Evolutionary conservation across 192 early-diverging fungal genomes (phyloP), one percentile per base, ranked within the genome.

Genomic region (Coemansia sp.): DNA sequence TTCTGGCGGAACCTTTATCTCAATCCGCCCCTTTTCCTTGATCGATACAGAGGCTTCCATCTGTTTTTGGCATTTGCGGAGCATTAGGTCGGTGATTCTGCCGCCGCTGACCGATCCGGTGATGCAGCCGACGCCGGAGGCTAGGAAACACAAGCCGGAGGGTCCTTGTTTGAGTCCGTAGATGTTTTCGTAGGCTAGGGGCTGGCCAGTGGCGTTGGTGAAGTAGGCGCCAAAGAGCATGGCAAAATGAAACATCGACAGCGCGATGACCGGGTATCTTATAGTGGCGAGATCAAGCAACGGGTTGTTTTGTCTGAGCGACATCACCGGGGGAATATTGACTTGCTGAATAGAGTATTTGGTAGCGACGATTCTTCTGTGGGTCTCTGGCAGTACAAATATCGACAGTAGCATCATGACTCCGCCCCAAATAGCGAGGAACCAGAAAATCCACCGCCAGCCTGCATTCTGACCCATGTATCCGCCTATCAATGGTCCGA

Each of bases 321-420:
- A 43, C 9, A 76, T 53, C 2, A 6, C 51, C 28, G 53, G 66
- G 54, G 85, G 79, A 9, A 80, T 73, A 32, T 73, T 73, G n/a
- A 78, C 64, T 8, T 67, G 76, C 52, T 73, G 74, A 11, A 86
- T 82, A 8, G 7, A 11, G 45, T 76, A 39, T 36, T 64, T 71
- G n/a, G 51, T 52, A 5, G 80, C 39, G 12, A 86, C 77, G 7
- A 76, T 65, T 12, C 71, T 59, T 34, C 85, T 76, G 18, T 83
- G 78, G 0, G 90, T 91, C 68, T 91, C 90, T 15, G 89, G 87
- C 60, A 89, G 55, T 32, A 86, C 81, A 63, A 89, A 77, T n/a
- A 83, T 70, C 1, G 78, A 79, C 15, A 85, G 35, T 17, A 87
- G 54, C 28, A 80, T 57, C 60, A 89, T 68, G 14, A 77, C 41